Percentiles rank a stretch among this genome's conserved stretches.
Conservation (phyloP, 2,329 filamentous ascomycete species). For the Hirsutella thompsonii region DNA sequence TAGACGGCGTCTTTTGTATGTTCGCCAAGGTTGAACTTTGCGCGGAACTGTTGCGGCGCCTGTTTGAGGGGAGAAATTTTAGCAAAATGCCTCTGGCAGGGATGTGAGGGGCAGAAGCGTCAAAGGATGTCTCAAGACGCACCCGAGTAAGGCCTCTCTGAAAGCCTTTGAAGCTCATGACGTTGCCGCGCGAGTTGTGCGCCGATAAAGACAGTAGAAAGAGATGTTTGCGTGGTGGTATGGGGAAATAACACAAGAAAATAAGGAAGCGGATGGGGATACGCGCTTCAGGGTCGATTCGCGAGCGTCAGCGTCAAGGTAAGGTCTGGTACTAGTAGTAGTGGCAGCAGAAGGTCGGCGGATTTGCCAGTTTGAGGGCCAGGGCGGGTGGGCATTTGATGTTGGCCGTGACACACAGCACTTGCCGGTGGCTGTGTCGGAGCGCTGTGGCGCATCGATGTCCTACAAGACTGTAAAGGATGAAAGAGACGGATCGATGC, state of each 20-base stretch:
- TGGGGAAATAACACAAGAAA: too few species aligned
- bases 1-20: constrained; percentile 92
- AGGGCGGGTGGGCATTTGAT: neutral
- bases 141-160: constrained; percentile 81
- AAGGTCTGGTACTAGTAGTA: too few species aligned
- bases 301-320: constrained; percentile 1
- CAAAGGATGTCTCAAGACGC: constrained; percentile 13
- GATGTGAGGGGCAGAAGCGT: constrained; percentile 17
- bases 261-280: too few species aligned
- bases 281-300: neutral
- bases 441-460: neutral
- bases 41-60: constrained; percentile 86
- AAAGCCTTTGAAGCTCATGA: constrained; percentile 96
- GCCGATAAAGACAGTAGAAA: neutral
- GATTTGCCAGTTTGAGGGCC: neutral
- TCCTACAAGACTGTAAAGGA: too few species aligned
- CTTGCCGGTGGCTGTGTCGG: constrained; percentile 7
- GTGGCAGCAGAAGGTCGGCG: neutral
- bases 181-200: constrained; percentile 2
- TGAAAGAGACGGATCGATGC: too few species aligned
- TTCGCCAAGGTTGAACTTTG: constrained; percentile 90
- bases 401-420: neutral
- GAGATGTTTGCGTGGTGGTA: too few species aligned
- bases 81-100: neutral
- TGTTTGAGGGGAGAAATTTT: constrained; percentile 11